A percentile compares a stretch with the other conserved stretches of the same genome.
These are phyloP conservation scores for Hypoxylon sp. DNA, from an alignment of 2,329 filamentous ascomycete species.

Conservation along the genomic window DNA sequence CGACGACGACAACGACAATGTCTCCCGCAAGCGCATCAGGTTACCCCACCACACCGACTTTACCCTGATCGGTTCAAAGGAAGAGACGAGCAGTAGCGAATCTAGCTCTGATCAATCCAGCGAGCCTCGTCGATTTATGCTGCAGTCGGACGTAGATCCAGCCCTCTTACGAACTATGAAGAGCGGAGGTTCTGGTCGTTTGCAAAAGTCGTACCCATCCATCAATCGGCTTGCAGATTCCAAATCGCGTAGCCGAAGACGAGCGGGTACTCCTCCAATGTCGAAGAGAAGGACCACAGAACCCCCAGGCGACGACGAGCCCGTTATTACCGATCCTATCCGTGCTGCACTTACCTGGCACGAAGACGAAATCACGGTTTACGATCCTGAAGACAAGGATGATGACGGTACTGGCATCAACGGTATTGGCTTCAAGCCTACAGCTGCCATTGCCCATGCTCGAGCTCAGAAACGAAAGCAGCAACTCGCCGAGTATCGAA, in stretches of 20 bases:
- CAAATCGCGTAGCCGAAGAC: slow-evolving; percentile 51
- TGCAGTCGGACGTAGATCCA: slow-evolving; percentile 44
- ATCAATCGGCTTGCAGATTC: slow-evolving; percentile 56
- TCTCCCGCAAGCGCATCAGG: slow-evolving; percentile 55
- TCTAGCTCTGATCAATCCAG: slow-evolving; percentile 33
- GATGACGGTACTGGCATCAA: slow-evolving; percentile 76
- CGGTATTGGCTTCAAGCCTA: slow-evolving; percentile 74
- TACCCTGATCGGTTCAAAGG: slow-evolving; percentile 19
- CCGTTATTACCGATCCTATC: slow-evolving; percentile 62
- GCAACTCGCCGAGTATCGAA: slow-evolving; percentile 72
- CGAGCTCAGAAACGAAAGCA: slow-evolving; percentile 67
- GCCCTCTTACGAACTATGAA: slow-evolving; percentile 35
- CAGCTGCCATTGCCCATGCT: slow-evolving; percentile 69
- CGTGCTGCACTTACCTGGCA: slow-evolving; percentile 74
- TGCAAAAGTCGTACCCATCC: slow-evolving; percentile 54
- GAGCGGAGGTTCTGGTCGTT: slow-evolving; percentile 34
- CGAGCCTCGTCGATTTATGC: slow-evolving; percentile 33
- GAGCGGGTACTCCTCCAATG: slow-evolving; percentile 47
- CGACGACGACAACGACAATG: slow-evolving; percentile 50
- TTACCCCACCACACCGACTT: slow-evolving; percentile 40
- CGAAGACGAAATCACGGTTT: slow-evolving; percentile 75
- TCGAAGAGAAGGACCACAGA: slow-evolving; percentile 42
- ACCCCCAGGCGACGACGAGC: slow-evolving; percentile 50
- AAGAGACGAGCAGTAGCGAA: slow-evolving; percentile 29
- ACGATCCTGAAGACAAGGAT: slow-evolving; percentile 72